These are phyloP conservation scores for Vigna radiata DNA, from an alignment of 306 rosid genomes.

Conservation along the genomic window DNA sequence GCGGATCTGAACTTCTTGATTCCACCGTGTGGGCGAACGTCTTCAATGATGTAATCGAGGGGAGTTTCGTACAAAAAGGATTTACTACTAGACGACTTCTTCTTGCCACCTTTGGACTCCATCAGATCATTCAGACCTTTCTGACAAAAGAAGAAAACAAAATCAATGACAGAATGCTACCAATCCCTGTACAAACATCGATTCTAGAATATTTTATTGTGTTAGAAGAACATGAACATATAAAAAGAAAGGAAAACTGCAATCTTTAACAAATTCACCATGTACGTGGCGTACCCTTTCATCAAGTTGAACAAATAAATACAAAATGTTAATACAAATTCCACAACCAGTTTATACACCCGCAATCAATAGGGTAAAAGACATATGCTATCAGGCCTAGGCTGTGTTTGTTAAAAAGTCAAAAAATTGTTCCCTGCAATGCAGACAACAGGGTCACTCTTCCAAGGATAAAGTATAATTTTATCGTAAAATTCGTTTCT, in stretches of 20 bases:
- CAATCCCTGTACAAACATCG: not conserved
- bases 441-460: not conserved
- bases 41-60: slow-evolving; percentile 95
- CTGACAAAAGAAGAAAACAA: slow-evolving; percentile 43
- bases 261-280: slow-evolving; percentile 26
- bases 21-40: slow-evolving; percentile 96
- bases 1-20: slow-evolving; percentile 96
- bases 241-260: not conserved
- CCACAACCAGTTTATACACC: not conserved
- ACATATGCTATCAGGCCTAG: not conserved
- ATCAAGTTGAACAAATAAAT: not conserved
- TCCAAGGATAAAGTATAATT: not conserved
- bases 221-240: not conserved
- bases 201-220: not conserved
- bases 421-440: not conserved
- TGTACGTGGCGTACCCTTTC: not conserved
- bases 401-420: not conserved
- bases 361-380: too few relatives aligned
- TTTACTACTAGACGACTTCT: slow-evolving; percentile 85
- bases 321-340: not conserved
- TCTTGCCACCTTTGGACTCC: slow-evolving; percentile 94
- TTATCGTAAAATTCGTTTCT: too few relatives aligned
- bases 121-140: slow-evolving; percentile 79
- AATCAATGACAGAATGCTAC: not conserved
- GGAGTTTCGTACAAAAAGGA: slow-evolving; percentile 90